Evolutionary conservation across 768 basidiomycete species (phyloP).

Genomic region (Pulveroboletus sp.): DNA sequence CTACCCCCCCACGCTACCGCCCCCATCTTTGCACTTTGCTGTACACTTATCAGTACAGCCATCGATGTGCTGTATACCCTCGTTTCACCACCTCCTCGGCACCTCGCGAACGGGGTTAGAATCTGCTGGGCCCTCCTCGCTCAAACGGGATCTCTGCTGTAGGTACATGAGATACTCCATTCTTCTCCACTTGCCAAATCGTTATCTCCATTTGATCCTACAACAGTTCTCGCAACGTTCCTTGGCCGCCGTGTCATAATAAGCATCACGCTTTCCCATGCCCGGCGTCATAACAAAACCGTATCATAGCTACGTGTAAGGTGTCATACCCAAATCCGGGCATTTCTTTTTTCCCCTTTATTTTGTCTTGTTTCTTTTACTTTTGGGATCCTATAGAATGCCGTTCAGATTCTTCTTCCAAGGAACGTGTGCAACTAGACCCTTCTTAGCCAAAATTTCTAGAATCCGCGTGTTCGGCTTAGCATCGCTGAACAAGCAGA

Average conservation of each 20-base stretch:
- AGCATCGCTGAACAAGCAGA: conserved; percentile 9
- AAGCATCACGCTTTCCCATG: conserved; percentile 23
- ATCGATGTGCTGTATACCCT: conserved; percentile 4
- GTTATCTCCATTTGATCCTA: conserved; percentile 19
- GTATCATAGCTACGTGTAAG: conserved; percentile 24
- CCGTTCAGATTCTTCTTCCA: conserved; percentile 2
- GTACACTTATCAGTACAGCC: conserved; percentile 1
- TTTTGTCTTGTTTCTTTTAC: neutral
- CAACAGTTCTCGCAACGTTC: conserved; percentile 10
- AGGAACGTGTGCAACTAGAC: conserved; percentile 6
- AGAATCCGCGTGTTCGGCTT: conserved; percentile 6
- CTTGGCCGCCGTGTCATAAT: conserved; percentile 11
- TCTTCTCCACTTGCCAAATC: conserved; percentile 7
- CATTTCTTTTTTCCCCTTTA: neutral
- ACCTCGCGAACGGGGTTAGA: conserved; percentile 19
- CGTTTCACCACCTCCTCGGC: conserved; percentile 26
- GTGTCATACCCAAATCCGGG: conserved; percentile 1
- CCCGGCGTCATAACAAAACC: conserved; percentile 5
- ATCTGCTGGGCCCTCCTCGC: conserved; percentile 3
- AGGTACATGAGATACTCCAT: conserved; percentile 12
- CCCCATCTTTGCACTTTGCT: conserved; percentile 2
- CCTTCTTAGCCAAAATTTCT: conserved; percentile 3
- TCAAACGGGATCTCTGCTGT: conserved; percentile 4
- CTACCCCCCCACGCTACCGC: conserved; percentile 1
- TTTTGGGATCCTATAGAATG: conserved; percentile 1